Percentiles rank a stretch among this genome's conserved stretches.
Evolutionary conservation across 495 filamentous ascomycete species (phyloP).

Genomic region (Aspergillus diversus): DNA sequence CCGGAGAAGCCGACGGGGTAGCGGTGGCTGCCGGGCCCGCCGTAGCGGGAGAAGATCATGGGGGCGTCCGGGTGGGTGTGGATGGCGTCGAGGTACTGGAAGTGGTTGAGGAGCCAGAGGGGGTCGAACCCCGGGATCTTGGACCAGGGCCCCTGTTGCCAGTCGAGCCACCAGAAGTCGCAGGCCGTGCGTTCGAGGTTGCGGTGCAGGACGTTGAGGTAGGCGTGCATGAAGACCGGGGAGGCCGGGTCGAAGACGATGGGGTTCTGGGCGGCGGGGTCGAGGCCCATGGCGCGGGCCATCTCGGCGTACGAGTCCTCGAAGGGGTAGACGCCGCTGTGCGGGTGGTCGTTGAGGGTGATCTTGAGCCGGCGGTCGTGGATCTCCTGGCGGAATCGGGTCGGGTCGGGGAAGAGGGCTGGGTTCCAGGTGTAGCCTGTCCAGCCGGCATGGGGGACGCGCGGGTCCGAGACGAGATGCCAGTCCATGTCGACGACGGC

Average conservation of each 20-base stretch:
- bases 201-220: constrained; percentile 57
- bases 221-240: constrained; percentile 57
- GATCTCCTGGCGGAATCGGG: constrained; percentile 45
- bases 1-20: constrained; percentile 67
- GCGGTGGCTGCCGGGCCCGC: constrained; percentile 60
- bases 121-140: constrained; percentile 60
- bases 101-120: constrained; percentile 66
- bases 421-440: constrained; percentile 66
- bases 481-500: constrained; percentile 67
- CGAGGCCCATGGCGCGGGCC: constrained; percentile 48
- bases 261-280: constrained; percentile 46
- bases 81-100: constrained; percentile 56
- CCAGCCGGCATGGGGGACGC: constrained; percentile 50
- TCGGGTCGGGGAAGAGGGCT: constrained; percentile 56
- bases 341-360: constrained; percentile 61
- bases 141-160: constrained; percentile 61
- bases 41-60: constrained; percentile 57
- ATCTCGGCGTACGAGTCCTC: constrained; percentile 58
- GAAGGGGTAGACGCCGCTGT: constrained; percentile 52
- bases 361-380: constrained; percentile 48
- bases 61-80: constrained; percentile 30
- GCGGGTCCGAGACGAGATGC: constrained; percentile 54
- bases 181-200: constrained; percentile 51
- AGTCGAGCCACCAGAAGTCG: constrained; percentile 68
- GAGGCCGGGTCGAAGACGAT: constrained; percentile 58